Evolutionary conservation across 2,329 filamentous ascomycete genomes (phyloP), one percentile per base, ranked within the genome.

Genomic region (Hirsutella minnesotensis): DNA sequence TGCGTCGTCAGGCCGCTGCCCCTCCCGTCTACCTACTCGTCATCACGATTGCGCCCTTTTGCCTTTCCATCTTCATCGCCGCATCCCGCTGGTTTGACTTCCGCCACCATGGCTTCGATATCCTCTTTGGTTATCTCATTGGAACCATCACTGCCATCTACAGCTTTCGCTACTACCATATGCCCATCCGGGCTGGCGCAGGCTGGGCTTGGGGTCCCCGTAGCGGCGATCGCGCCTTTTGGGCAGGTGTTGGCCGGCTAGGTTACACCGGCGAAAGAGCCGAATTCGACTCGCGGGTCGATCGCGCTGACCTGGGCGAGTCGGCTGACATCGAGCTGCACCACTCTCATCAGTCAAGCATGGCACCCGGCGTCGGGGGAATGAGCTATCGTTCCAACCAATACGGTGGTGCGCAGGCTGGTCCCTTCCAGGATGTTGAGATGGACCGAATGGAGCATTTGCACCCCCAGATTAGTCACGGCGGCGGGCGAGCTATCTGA

Each of bases 161-260:
- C 51, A 75, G 81, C 3, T 95, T 95, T 67, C 73, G 84, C 20
- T 86, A 82, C 66, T 95, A 95, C 57, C 87, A 95, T 57, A 66
- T 92, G 9, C 86, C 88, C 1, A 79, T 94, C 48, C 55, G 51
- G 19, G 55, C 57, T n/a, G 87, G 87, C 7, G 83, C 82, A 2
- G 89, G 89, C 13, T 95, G 88, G 87, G 79, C 86, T 0, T 95
- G 88, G 89, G 87, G 83, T 3, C 81, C 87, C 0, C 73, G 89
- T 40, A 84, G 76, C 53, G 68, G 70, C 36, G 73, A 81, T 42
- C 73, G 86, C 47, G 85, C 86, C 0, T 95, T 89, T 59, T 87
- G 83, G 69, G 79, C 85, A 16, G 84, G 83, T 12, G 72, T 86
- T 1, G 84, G 77, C 1, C 72, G 71, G 36, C 66, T 70, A 48